A percentile compares a stretch with the other conserved stretches of the same genome.
These are phyloP conservation scores for Gigaspora rosea DNA, from an alignment of 192 early-diverging fungal species.

Conservation along the genomic window DNA sequence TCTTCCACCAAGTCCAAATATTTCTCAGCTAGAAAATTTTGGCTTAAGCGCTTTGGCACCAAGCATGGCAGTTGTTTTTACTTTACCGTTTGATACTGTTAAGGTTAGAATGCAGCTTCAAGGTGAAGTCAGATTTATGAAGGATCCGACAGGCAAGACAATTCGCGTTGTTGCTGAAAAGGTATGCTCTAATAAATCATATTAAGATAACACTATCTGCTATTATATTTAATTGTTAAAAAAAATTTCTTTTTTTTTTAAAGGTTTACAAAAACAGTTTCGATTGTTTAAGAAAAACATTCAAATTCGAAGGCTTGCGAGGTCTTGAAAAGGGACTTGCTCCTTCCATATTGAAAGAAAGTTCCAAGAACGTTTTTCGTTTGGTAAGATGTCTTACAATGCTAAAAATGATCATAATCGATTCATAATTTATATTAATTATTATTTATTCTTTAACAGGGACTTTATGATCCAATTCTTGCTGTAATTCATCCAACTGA, in stretches of 20 bases:
- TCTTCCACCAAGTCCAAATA: slow-evolving; percentile 16
- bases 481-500: slow-evolving; percentile 54
- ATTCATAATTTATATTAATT: neutral
- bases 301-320: slow-evolving; percentile 61
- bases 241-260: neutral
- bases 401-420: neutral
- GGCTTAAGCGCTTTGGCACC: slow-evolving; percentile 63
- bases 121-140: slow-evolving; percentile 54
- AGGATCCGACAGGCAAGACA: slow-evolving; percentile 38
- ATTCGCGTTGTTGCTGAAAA: slow-evolving; percentile 44
- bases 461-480: slow-evolving; percentile 73
- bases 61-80: slow-evolving; percentile 71
- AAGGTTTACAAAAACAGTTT: slow-evolving; percentile 66
- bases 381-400: slow-evolving; percentile 40
- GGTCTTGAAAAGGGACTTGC: slow-evolving; percentile 73
- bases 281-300: slow-evolving; percentile 69
- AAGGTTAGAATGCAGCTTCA: slow-evolving; percentile 74
- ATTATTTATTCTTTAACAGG: slow-evolving; percentile 19
- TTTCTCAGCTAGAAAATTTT: slow-evolving; percentile 60
- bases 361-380: slow-evolving; percentile 74
- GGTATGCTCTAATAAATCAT: slow-evolving; percentile 23
- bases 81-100: slow-evolving; percentile 78
- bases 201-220: too few relatives aligned
- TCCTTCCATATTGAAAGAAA: slow-evolving; percentile 72
- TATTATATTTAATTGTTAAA: too few relatives aligned